Conservation (phyloP, 164 flowering plant species). For the Pachysandra terminalis region DNA sequence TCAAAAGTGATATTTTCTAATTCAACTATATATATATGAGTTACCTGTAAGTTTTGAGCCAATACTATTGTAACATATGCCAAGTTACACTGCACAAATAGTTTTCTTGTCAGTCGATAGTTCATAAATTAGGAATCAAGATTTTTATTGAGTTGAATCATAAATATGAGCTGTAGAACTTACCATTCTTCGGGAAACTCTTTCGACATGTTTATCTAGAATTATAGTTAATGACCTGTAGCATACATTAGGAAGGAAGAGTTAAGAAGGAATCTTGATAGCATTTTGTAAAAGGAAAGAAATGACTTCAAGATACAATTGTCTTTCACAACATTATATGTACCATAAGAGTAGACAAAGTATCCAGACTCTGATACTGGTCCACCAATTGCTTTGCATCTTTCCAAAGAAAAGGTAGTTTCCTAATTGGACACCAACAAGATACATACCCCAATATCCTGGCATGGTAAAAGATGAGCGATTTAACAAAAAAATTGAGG, state of each 20-base stretch:
- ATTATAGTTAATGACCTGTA: constrained; percentile 63
- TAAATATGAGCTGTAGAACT: not conserved
- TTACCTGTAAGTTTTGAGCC: constrained; percentile 81
- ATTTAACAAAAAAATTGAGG: constrained; percentile 2
- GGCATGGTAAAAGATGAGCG: constrained; percentile 11
- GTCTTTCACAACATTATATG: not conserved
- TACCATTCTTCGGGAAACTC: constrained; percentile 86
- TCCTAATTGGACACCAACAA: constrained; percentile 75
- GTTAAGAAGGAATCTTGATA: not conserved
- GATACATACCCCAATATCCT: constrained; percentile 97
- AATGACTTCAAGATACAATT: not conserved
- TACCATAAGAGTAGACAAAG: constrained; percentile 69
- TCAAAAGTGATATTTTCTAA: too few relatives aligned
- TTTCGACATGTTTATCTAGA: constrained; percentile 67
- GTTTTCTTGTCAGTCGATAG: too few relatives aligned
- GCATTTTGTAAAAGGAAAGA: not conserved
- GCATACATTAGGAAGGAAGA: constrained; percentile 2
- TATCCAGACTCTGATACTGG: constrained; percentile 48
- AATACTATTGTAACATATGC: constrained; percentile 62
- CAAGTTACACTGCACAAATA: constrained; percentile 77
- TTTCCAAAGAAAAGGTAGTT: constrained; percentile 63
- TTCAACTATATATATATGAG: not conserved
- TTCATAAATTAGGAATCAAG: too few relatives aligned
- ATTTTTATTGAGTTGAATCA: too few relatives aligned
- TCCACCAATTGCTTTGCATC: constrained; percentile 34